phyloP scores from a whole-genome alignment of 306 rosid genomes.

The Urtica urens region DNA sequence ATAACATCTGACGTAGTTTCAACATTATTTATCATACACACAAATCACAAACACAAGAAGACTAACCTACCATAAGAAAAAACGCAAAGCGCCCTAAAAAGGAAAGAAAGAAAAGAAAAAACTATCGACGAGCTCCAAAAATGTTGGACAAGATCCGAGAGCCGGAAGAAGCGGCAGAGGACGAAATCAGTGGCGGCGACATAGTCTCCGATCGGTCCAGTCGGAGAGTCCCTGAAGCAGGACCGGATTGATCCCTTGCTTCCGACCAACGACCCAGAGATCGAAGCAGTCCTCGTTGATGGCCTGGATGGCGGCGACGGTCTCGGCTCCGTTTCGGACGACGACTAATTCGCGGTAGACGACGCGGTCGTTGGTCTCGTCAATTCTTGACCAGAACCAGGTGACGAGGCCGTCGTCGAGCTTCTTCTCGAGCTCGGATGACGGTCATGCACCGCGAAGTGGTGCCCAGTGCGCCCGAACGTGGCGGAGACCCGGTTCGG shows the following conservation, averaged over 20 bases:
- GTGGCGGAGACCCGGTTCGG: neutral
- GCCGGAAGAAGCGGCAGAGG: too few species aligned
- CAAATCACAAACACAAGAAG: too few species aligned
- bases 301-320: conserved; percentile 36
- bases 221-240: conserved; percentile 37
- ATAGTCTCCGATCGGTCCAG: conserved; percentile 75
- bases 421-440: conserved; percentile 61
- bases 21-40: too few species aligned
- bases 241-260: conserved; percentile 59
- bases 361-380: conserved; percentile 45
- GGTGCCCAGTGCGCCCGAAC: neutral
- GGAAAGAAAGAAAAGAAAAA: too few species aligned
- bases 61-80: too few species aligned
- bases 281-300: conserved; percentile 37
- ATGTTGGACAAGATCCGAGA: too few species aligned
- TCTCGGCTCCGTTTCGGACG: conserved; percentile 54
- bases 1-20: too few species aligned
- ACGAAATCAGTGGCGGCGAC: conserved; percentile 63
- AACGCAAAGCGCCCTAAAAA: too few species aligned
- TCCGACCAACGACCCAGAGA: conserved; percentile 67
- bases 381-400: conserved; percentile 83
- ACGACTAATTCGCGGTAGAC: too few species aligned
- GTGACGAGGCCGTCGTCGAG: conserved; percentile 75
- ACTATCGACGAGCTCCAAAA: too few species aligned
- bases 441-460: conserved; percentile 32